Base-by-base conservation (phyloP, 129 eudicot species). In the Daucus carota region DNA sequence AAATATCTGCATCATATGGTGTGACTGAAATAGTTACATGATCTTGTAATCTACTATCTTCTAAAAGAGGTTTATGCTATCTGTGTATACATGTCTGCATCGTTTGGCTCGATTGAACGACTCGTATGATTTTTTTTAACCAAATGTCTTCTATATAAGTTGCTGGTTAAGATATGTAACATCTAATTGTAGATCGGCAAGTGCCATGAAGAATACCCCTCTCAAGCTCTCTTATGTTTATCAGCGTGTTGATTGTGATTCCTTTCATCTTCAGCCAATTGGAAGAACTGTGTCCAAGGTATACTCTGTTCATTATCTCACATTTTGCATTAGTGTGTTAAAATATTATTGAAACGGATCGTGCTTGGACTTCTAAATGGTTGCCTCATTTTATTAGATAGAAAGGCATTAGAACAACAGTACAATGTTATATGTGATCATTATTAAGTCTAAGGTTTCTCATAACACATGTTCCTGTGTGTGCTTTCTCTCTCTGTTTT, bases 201-300 rank as follows among this genome's bases (percentile, higher is more conserved):
- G 97, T 78, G 94, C 88, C 54, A 89, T 95, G 97, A 95, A 95
- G 85, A 92, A 92, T 80, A 95, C 99, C 73, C 99, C 97, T 45
- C 87, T 95, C 22, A 95, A 92, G 90, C 90, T 95, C 63, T 95
- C 99, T 0, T 95, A 91, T 73, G 86, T 95, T 66, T 92, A 89
- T 70, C 97, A 95, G 74, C 92, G 99, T 74, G 83, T 72, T 15
- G 97, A 97, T 57, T 95, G 99, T 78, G 99, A 95, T 80, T 95
- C 99, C 62, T 95, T 89, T 83, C 99, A 89, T 86, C 96, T 95
- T 65, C 99, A 95, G 81, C 92, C 96, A 34, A 75, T 95, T 32
- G 99, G 89, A 17, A 88, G 99, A 74, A 88, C 95, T 14, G 96
- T 90, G 29, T 63, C 92, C 32, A 95, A 95, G 97, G 99, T 95